Evolutionary conservation across 805 yeast genomes (phyloP).

Genomic region (Nakazawaea pomicola): DNA sequence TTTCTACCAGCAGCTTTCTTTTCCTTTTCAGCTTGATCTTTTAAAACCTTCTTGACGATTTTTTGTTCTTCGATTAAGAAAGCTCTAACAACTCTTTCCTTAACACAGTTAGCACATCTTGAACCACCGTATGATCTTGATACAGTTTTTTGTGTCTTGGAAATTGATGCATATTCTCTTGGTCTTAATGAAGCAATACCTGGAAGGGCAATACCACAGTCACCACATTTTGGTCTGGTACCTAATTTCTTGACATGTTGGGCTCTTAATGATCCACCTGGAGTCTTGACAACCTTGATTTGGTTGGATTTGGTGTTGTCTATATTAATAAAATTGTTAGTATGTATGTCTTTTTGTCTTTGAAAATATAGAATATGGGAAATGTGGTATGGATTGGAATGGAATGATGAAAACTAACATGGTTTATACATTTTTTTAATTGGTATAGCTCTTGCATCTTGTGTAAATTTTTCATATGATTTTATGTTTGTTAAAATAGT

Average conservation of each 20-base stretch:
- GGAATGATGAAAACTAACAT: too few species aligned
- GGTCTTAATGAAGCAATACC: slow-evolving; percentile 94
- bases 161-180: slow-evolving; percentile 91
- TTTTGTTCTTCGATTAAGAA: slow-evolving; percentile 99
- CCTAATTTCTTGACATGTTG: slow-evolving; percentile 94
- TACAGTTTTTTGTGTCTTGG: slow-evolving; percentile 96
- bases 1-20: slow-evolving; percentile 33
- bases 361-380: neutral
- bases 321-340: slow-evolving; percentile 22
- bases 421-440: too few species aligned
- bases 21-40: slow-evolving; percentile 91
- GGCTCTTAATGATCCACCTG: slow-evolving; percentile 98
- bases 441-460: too few species aligned
- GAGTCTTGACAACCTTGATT: slow-evolving; percentile 99
- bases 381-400: neutral
- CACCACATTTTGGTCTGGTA: slow-evolving; percentile 86
- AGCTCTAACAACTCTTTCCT: slow-evolving; percentile 99
- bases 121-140: slow-evolving; percentile 99
- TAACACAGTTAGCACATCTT: slow-evolving; percentile 97
- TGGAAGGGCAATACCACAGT: slow-evolving; percentile 64
- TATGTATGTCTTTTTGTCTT: slow-evolving; percentile 1
- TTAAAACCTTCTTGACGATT: slow-evolving; percentile 98
- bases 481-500: too few species aligned
- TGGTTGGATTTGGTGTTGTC: slow-evolving; percentile 99
- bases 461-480: too few species aligned